A percentile compares a stretch with the other conserved stretches of the same genome.
phyloP scores from a whole-genome alignment of 768 basidiomycete genomes.

The Podaxis sp. region DNA sequence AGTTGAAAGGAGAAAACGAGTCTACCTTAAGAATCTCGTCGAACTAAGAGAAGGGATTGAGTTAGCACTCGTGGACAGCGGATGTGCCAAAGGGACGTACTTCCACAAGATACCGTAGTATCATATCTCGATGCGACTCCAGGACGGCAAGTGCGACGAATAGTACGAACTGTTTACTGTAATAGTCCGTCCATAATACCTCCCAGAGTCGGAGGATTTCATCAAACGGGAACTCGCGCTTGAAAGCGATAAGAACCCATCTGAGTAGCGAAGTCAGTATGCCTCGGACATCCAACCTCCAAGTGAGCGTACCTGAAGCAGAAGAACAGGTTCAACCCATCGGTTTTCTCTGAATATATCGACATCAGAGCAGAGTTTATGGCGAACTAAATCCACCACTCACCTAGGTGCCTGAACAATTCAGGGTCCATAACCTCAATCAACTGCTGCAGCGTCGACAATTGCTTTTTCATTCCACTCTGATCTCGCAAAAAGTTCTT shows the following conservation, averaged over 20 bases:
- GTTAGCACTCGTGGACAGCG: background rate
- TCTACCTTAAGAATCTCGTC: conserved; percentile 75
- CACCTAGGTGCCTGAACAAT: conserved; percentile 87
- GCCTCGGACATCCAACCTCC: background rate
- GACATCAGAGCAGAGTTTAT: background rate
- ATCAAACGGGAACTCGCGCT: conserved; percentile 93
- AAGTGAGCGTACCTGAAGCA: conserved; percentile 78
- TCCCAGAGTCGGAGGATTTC: conserved; percentile 94
- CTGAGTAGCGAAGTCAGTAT: conserved; percentile 32
- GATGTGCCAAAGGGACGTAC: conserved; percentile 33
- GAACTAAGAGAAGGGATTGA: conserved; percentile 44
- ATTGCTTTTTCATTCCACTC: conserved; percentile 95
- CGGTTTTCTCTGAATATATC: conserved; percentile 65
- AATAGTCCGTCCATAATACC: conserved; percentile 89
- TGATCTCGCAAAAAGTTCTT: conserved; percentile 95
- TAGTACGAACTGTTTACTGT: conserved; percentile 83
- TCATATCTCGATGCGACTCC: conserved; percentile 94
- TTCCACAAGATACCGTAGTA: conserved; percentile 93
- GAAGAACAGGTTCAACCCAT: conserved; percentile 93
- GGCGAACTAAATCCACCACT: background rate
- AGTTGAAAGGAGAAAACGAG: background rate
- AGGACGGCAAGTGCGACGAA: conserved; percentile 94
- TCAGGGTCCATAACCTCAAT: conserved; percentile 95
- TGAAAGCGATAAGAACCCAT: conserved; percentile 92
- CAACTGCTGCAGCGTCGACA: conserved; percentile 85